Base-by-base conservation (phyloP, 1,284 basidiomycete species). In the Cryptococcus sp. region DNA sequence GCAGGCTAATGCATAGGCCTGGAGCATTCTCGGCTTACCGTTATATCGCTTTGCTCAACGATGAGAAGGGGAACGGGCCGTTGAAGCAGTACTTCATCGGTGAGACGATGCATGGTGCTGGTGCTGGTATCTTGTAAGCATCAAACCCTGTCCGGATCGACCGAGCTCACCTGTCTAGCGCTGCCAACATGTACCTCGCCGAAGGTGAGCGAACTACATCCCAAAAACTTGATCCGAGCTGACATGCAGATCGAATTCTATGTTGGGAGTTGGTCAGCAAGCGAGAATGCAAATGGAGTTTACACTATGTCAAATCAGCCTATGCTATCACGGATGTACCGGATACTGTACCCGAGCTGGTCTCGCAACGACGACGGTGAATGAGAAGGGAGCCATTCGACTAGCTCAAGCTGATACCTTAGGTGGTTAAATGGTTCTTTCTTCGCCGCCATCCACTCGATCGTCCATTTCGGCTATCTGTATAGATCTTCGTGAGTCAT, bases 191-290 rank as follows among this genome's bases (percentile, higher is more conserved):
- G 91, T 95, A 93, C 67, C 80, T 94, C 14, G 90, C 90, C 10
- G 90, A 92, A 69, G 88, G 82, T 85, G 62, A 56, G 82, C 28
- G 7, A 74, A 34, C 23, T 22, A 18, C 22, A 32, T 37, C 24
- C n/a, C n/a, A n/a, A n/a, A 25, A 32, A 48, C 54, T 18, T 18
- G 31, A 36, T 21, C 19, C 36, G 7, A 43, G 37, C 47, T 53
- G 26, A 49, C 32, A 14, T 16, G 25, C 40, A 62, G 74, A 76
- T 53, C 63, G 69, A 33, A 93, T 94, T 57, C 77, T 94, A 1
- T 94, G 91, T 68, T 94, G 89, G 91, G 91, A 95, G 68, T 78
- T 94, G 9, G 91, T 94, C 28, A 85, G 85, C 21, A 95, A 95
- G 68, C 81, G 87, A 5, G 82, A 83, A 31, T 83, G 82, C 16